These are phyloP conservation scores for Ustilago loliicola DNA, from an alignment of 1,284 basidiomycete genomes.

Conservation along the genomic window DNA sequence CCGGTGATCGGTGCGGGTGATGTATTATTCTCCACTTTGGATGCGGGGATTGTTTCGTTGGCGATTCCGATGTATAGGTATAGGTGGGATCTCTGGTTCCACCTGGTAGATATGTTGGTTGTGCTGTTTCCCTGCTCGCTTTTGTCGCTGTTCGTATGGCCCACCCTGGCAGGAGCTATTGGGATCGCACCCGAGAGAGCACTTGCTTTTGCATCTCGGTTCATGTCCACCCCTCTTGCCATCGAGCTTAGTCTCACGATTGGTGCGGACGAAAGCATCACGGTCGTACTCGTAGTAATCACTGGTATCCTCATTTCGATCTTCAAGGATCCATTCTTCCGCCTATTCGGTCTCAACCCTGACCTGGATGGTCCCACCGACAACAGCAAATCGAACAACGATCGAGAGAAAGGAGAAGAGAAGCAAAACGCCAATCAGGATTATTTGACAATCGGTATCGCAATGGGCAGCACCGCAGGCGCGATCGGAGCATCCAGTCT, in stretches of 20 bases:
- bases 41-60: slow-evolving; percentile 62
- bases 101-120: slow-evolving; percentile 48
- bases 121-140: slow-evolving; percentile 52
- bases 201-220: slow-evolving; percentile 53
- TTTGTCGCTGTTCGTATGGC: slow-evolving; percentile 59
- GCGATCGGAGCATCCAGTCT: slow-evolving; percentile 60
- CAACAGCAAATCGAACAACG: not conserved
- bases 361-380: slow-evolving; percentile 7
- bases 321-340: slow-evolving; percentile 63
- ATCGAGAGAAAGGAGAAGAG: not conserved
- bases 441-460: slow-evolving; percentile 57
- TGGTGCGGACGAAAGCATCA: slow-evolving; percentile 59
- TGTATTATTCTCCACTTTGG: slow-evolving; percentile 56
- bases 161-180: slow-evolving; percentile 40
- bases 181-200: slow-evolving; percentile 51
- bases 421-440: slow-evolving; percentile 30
- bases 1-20: slow-evolving; percentile 64
- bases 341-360: slow-evolving; percentile 43
- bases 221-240: slow-evolving; percentile 64
- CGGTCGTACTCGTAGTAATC: slow-evolving; percentile 63
- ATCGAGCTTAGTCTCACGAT: slow-evolving; percentile 59
- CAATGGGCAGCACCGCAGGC: slow-evolving; percentile 60
- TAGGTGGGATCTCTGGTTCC: slow-evolving; percentile 49
- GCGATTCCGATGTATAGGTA: slow-evolving; percentile 65
- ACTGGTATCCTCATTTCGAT: slow-evolving; percentile 61